Percentiles rank a stretch among this genome's conserved stretches.
These are phyloP conservation scores for Brasenia schreberi DNA, from an alignment of 164 flowering plant genomes.

Conservation along the genomic window DNA sequence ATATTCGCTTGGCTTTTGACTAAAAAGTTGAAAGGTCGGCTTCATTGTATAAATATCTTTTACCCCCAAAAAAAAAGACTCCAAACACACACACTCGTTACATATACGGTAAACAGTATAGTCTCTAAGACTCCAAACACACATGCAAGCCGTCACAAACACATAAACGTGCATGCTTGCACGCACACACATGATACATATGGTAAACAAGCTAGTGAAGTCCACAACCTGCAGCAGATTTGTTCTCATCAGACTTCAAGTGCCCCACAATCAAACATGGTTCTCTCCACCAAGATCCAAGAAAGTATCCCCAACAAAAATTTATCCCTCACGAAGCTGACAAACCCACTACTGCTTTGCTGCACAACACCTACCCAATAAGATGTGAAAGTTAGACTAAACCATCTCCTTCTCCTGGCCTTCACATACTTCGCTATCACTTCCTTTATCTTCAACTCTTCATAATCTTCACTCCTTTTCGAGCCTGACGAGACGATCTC, in stretches of 20 bases:
- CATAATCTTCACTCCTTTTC: constrained; percentile 21
- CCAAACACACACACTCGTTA: no score
- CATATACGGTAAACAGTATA: no score
- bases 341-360: constrained; percentile 17
- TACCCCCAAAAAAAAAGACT: no score
- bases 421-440: constrained; percentile 30
- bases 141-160: no score
- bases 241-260: neutral
- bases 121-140: no score
- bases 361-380: constrained; percentile 29
- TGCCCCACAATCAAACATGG: constrained; percentile 8
- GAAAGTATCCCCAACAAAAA: constrained; percentile 14
- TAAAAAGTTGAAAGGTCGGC: no score
- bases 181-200: no score
- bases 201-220: no score
- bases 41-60: no score
- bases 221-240: neutral
- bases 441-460: constrained; percentile 15
- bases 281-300: constrained; percentile 8
- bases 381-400: constrained; percentile 26
- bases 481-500: neutral
- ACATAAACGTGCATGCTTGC: no score
- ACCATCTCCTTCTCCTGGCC: constrained; percentile 44
- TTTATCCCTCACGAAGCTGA: constrained; percentile 25
- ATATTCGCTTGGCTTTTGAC: no score